Conservation (phyloP, 768 basidiomycete genomes). For the Phlebiopsis flavidoalba region DNA sequence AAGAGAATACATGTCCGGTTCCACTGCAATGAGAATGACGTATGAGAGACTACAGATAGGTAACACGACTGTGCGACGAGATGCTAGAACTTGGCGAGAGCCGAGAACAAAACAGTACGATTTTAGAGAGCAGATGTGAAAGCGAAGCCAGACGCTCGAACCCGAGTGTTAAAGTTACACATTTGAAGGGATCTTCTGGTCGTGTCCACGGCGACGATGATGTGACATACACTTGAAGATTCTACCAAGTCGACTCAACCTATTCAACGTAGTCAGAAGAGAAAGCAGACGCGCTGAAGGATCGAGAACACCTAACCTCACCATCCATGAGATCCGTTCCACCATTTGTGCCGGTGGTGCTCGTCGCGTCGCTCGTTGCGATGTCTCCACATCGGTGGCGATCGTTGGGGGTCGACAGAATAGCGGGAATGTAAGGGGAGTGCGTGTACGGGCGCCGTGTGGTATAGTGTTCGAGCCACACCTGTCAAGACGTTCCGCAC, state of each 20-base stretch:
- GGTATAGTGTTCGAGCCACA: too few species aligned
- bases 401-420: not conserved
- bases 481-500: not conserved
- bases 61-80: not conserved
- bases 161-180: not conserved
- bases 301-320: not conserved
- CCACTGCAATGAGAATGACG: not conserved
- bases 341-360: not conserved
- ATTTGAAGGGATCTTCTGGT: not conserved
- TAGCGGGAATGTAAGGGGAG: not conserved
- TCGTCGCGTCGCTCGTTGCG: not conserved
- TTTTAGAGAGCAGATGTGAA: not conserved
- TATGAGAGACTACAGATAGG: not conserved
- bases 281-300: not conserved
- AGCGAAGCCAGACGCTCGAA: not conserved
- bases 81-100: not conserved
- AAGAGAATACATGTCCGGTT: not conserved
- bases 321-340: slow-evolving; percentile 1
- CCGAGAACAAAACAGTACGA: not conserved
- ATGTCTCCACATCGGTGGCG: not conserved
- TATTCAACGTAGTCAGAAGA: not conserved
- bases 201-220: not conserved
- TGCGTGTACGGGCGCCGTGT: not conserved
- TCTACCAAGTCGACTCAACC: not conserved
- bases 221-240: not conserved